Percentiles rank a stretch among this genome's conserved stretches.
Conservation (phyloP, 1,284 basidiomycete genomes). For the Leucoagaricus sp. region DNA sequence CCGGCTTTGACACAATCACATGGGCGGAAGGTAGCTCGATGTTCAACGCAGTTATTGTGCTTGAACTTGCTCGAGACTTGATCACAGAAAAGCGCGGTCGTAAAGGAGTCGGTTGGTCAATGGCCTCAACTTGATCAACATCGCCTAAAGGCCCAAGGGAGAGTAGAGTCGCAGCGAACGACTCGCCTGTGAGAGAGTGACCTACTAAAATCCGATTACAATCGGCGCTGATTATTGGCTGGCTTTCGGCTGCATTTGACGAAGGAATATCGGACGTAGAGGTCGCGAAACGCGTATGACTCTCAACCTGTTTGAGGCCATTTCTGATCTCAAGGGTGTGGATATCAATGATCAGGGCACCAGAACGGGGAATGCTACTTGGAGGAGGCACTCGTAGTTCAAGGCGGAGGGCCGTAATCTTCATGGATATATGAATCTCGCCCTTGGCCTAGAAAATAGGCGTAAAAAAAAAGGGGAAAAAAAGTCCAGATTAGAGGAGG, state of each 20-base stretch:
- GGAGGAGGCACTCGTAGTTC: slow-evolving; percentile 62
- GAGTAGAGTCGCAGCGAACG: slow-evolving; percentile 31
- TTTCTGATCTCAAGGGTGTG: slow-evolving; percentile 50
- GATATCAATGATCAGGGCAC: slow-evolving; percentile 65
- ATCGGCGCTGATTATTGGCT: slow-evolving; percentile 36
- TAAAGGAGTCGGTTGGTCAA: slow-evolving; percentile 23
- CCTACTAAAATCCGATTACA: slow-evolving; percentile 51
- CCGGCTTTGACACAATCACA: slow-evolving; percentile 60
- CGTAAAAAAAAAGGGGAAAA: background rate
- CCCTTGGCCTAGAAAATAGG: background rate
- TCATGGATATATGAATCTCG: slow-evolving; percentile 30
- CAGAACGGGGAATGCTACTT: slow-evolving; percentile 52
- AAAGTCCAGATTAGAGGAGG: background rate
- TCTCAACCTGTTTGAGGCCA: slow-evolving; percentile 21
- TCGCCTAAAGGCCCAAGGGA: slow-evolving; percentile 34
- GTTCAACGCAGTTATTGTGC: slow-evolving; percentile 31
- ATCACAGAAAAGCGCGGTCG: slow-evolving; percentile 36
- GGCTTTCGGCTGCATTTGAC: slow-evolving; percentile 17
- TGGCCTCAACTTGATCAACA: slow-evolving; percentile 8
- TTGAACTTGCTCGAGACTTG: slow-evolving; percentile 21
- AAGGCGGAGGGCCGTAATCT: slow-evolving; percentile 56
- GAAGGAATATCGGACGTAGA: slow-evolving; percentile 12
- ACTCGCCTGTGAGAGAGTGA: slow-evolving; percentile 39
- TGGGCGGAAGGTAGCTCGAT: slow-evolving; percentile 69
- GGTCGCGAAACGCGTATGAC: slow-evolving; percentile 43